phyloP scores from a whole-genome alignment of 2,329 filamentous ascomycete species.

The Claviceps sp. region DNA sequence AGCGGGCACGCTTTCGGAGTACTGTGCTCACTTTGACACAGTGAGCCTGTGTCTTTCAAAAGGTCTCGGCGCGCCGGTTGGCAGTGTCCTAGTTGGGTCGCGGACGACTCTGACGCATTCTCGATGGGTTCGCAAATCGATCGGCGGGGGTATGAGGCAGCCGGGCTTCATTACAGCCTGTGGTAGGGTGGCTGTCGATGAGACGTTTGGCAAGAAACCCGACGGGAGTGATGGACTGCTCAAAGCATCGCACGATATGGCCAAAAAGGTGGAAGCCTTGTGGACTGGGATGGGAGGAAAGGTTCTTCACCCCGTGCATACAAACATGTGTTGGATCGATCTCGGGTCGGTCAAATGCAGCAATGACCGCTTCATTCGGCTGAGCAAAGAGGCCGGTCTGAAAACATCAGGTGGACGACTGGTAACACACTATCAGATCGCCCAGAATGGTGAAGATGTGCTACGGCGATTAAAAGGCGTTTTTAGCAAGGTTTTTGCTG shows the following conservation, averaged over 20 bases:
- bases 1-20: slow-evolving; percentile 53
- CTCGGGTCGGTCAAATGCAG: slow-evolving; percentile 43
- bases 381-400: slow-evolving; percentile 29
- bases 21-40: slow-evolving; percentile 56
- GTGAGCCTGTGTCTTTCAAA: slow-evolving; percentile 72
- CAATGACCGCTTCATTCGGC: slow-evolving; percentile 22
- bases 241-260: slow-evolving; percentile 44
- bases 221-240: slow-evolving; percentile 42
- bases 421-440: slow-evolving; percentile 47
- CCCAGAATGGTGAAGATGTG: slow-evolving; percentile 43
- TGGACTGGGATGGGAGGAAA: slow-evolving; percentile 61
- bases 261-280: slow-evolving; percentile 50
- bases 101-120: slow-evolving; percentile 23
- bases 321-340: slow-evolving; percentile 89
- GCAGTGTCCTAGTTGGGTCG: slow-evolving; percentile 55
- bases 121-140: slow-evolving; percentile 46
- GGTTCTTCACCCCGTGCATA: slow-evolving; percentile 57
- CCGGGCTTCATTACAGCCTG: slow-evolving; percentile 60
- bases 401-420: slow-evolving; percentile 27
- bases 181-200: slow-evolving; percentile 51
- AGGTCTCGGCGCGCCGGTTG: slow-evolving; percentile 68
- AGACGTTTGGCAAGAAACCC: slow-evolving; percentile 26
- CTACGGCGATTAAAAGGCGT: slow-evolving; percentile 41
- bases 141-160: slow-evolving; percentile 64
- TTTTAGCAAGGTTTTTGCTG: slow-evolving; percentile 28